Base-by-base conservation (phyloP, 2,329 filamentous ascomycete genomes). In the Aspergillus quadricinctus region DNA sequence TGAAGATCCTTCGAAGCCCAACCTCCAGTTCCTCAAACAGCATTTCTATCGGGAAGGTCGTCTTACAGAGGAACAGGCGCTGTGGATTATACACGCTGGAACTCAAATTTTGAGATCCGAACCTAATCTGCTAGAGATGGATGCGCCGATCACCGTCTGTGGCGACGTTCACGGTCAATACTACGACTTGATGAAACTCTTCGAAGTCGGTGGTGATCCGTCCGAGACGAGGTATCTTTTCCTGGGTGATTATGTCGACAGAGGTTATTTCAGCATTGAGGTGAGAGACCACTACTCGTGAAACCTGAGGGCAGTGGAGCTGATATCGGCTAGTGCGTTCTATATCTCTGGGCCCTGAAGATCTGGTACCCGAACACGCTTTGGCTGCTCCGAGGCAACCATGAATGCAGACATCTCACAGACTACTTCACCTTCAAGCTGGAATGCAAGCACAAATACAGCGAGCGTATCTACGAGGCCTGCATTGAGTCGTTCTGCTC, bases 341-440 rank as follows among this genome's bases (percentile, higher is more conserved):
- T 99, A 50, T 99, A 99, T 75, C 85, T 99, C 27, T 99, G 94
- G 94, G 89, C 88, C 35, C 82, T 99, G 74, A 99, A 99, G 84
- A 97, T 99, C 72, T 96, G 96, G 85, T 99, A 97, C 73, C 94
- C 94, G 53, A 92, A 97, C 76, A 93, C 91, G 21, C 86, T 99
- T 56, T 99, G 94, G 94, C 83, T 99, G 66, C 85, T 99, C 65
- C 90, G 94, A 69, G 94, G 94, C 65, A 99, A 99, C 77, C 94
- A 99, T 79, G 94, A 99, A 78, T 99, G 94, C 77, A 88, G 94
- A 69, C 94, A 99, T 80, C 83, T 99, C 83, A 99, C 94, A 56
- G 94, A 99, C 74, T 99, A 99, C 82, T 99, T 99, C 79, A 99
- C 94, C 59, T 99, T 99, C 82, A 97, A 99, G 82, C 87, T 99